phyloP scores from a whole-genome alignment of 352 stramenopile species.

The Phytophthora citricola region DNA sequence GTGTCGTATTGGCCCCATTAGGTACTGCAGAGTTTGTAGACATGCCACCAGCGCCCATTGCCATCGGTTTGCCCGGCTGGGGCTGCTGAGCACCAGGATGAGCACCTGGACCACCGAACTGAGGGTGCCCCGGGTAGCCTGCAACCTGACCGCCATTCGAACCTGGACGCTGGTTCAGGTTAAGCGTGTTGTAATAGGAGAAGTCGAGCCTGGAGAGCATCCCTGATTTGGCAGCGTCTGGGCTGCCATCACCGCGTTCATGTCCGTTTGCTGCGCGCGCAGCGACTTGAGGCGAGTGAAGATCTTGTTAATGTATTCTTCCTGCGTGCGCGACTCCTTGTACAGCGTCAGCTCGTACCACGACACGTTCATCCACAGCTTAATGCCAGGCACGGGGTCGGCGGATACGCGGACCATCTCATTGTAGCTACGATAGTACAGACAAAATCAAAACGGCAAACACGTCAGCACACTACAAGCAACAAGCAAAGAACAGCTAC shows the following conservation, averaged over 20 bases:
- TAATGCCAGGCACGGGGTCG: conserved; percentile 79
- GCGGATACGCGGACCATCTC: conserved; percentile 86
- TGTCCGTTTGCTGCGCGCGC: conserved; percentile 74
- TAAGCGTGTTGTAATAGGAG: conserved; percentile 78
- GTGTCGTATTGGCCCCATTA: conserved; percentile 32
- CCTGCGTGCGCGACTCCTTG: conserved; percentile 84
- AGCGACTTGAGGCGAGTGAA: conserved; percentile 84
- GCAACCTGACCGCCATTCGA: conserved; percentile 38
- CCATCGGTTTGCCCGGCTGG: conserved; percentile 26
- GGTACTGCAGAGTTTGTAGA: conserved; percentile 29
- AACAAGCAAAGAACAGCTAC: conserved; percentile 2
- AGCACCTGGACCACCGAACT: conserved; percentile 33
- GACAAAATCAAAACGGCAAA: conserved; percentile 11
- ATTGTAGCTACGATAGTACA: conserved; percentile 63
- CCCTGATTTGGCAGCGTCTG: conserved; percentile 69
- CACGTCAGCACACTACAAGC: conserved; percentile 12
- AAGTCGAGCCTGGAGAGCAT: conserved; percentile 81
- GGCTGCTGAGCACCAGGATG: conserved; percentile 35
- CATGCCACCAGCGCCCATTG: conserved; percentile 28
- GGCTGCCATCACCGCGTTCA: conserved; percentile 71
- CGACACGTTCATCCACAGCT: conserved; percentile 89
- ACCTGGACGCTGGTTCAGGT: conserved; percentile 47
- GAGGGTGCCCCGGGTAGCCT: conserved; percentile 49
- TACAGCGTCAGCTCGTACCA: conserved; percentile 88
- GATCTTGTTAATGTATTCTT: conserved; percentile 91